A percentile compares a stretch with the other conserved stretches of the same genome.
phyloP scores from a whole-genome alignment of 768 basidiomycete genomes.

The Amanita molliuscula region DNA sequence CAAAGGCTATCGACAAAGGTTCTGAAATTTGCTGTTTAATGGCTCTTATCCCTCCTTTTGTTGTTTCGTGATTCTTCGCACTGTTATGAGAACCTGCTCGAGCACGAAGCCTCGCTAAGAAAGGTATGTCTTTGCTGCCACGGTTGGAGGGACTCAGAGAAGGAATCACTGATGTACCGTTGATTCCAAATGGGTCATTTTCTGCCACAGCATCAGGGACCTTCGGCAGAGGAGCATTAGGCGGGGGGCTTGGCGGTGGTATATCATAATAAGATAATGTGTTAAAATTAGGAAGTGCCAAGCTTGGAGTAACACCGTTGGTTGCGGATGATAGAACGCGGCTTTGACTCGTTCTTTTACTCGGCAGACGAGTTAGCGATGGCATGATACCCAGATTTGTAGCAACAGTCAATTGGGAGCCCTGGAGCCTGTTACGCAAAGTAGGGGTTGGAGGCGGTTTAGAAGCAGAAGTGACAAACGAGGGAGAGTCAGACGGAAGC shows the following conservation, averaged over 20 bases:
- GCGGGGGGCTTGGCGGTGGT: slow-evolving; percentile 43
- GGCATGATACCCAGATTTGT: background rate
- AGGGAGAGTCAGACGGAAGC: background rate
- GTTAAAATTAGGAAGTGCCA: slow-evolving; percentile 23
- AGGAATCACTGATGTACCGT: slow-evolving; percentile 4
- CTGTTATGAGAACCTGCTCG: background rate
- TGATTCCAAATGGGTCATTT: slow-evolving; percentile 1
- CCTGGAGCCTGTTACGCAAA: background rate
- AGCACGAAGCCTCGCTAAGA: slow-evolving; percentile 2
- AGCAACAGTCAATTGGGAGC: background rate
- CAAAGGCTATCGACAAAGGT: background rate
- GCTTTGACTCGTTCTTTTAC: background rate
- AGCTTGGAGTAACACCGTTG: background rate
- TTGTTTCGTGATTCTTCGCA: background rate
- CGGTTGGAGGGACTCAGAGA: slow-evolving; percentile 10
- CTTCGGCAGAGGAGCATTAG: slow-evolving; percentile 31
- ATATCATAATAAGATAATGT: slow-evolving; percentile 36
- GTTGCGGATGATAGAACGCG: slow-evolving; percentile 12
- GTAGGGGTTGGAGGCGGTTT: background rate
- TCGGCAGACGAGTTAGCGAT: background rate
- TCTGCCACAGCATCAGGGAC: slow-evolving; percentile 13
- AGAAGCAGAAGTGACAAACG: background rate
- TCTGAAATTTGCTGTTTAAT: slow-evolving; percentile 9
- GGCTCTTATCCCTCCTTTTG: slow-evolving; percentile 6
- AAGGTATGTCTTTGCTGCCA: slow-evolving; percentile 36